These are phyloP conservation scores for Phlyctochytrium planicorne DNA, from an alignment of 192 early-diverging fungal genomes.

Conservation along the genomic window DNA sequence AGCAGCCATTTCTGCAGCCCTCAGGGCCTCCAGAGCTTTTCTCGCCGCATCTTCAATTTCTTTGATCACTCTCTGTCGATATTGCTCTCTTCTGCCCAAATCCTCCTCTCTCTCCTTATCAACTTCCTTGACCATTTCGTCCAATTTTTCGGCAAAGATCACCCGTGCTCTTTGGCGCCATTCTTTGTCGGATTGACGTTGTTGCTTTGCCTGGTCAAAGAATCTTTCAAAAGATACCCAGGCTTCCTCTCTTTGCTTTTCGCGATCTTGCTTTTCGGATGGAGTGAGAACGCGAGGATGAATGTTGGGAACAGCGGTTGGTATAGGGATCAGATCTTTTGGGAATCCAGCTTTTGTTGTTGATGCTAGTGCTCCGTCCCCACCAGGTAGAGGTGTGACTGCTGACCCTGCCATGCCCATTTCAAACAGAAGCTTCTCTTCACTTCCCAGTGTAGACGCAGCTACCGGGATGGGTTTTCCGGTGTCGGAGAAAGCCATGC, in stretches of 20 bases:
- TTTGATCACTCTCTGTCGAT: conserved; percentile 27
- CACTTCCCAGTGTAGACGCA: not conserved
- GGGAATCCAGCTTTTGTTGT: conserved; percentile 8
- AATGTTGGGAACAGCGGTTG: not conserved
- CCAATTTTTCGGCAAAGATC: conserved; percentile 46
- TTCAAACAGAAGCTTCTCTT: not conserved
- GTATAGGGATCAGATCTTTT: not conserved
- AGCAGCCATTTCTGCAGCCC: conserved; percentile 42
- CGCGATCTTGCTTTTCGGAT: conserved; percentile 28
- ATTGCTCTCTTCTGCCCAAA: conserved; percentile 17
- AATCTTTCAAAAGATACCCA: not conserved
- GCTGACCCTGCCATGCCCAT: not conserved
- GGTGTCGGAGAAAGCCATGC: not conserved
- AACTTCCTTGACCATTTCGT: conserved; percentile 32
- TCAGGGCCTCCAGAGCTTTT: conserved; percentile 32
- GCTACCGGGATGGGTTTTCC: too few relatives aligned
- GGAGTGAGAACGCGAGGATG: conserved; percentile 29
- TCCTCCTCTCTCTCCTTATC: conserved; percentile 28
- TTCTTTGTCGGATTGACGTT: conserved; percentile 39
- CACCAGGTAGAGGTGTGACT: not conserved
- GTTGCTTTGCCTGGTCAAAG: conserved; percentile 12
- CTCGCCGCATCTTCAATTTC: conserved; percentile 40
- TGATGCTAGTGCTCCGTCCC: not conserved
- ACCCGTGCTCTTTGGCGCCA: conserved; percentile 37
- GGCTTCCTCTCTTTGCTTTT: conserved; percentile 27